Evolutionary conservation across 352 stramenopile species (phyloP).

Genomic region (Globisporangium nagaii): DNA sequence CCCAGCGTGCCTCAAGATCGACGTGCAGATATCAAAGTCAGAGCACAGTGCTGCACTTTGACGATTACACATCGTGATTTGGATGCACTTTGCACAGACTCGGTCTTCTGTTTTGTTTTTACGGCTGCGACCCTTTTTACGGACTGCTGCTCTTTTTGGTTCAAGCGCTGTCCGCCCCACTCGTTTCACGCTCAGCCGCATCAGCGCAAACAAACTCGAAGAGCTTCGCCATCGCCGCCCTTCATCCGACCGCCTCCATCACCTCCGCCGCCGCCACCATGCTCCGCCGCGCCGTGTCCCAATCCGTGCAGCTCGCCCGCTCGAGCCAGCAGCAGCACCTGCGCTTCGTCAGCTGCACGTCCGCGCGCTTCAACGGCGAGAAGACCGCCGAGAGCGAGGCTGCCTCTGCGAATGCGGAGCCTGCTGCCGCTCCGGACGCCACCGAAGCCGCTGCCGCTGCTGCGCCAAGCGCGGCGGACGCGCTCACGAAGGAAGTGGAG

Average conservation of each 20-base stretch:
- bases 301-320: conserved; percentile 14
- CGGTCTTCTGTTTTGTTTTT: too few relatives aligned
- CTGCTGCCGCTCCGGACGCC: conserved; percentile 12
- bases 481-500: conserved; percentile 60
- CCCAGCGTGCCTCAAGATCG: too few relatives aligned
- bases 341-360: conserved; percentile 40
- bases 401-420: neutral
- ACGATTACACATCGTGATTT: too few relatives aligned
- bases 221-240: neutral
- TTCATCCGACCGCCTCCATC: neutral
- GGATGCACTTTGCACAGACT: too few relatives aligned
- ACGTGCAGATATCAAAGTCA: too few relatives aligned
- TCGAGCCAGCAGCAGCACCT: conserved; percentile 32
- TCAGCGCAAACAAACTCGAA: conserved; percentile 2
- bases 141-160: neutral
- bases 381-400: conserved; percentile 29
- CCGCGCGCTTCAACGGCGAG: conserved; percentile 40
- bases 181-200: conserved; percentile 11
- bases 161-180: conserved; percentile 7
- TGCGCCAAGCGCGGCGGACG: conserved; percentile 16
- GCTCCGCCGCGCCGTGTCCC: conserved; percentile 50
- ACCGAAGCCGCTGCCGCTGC: conserved; percentile 10
- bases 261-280: conserved; percentile 17
- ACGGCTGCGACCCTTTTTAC: neutral
- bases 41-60: too few relatives aligned